Evolutionary conservation across 768 basidiomycete genomes (phyloP), one percentile per base, ranked within the genome.

Genomic region (Boletus tylopilopsis): DNA sequence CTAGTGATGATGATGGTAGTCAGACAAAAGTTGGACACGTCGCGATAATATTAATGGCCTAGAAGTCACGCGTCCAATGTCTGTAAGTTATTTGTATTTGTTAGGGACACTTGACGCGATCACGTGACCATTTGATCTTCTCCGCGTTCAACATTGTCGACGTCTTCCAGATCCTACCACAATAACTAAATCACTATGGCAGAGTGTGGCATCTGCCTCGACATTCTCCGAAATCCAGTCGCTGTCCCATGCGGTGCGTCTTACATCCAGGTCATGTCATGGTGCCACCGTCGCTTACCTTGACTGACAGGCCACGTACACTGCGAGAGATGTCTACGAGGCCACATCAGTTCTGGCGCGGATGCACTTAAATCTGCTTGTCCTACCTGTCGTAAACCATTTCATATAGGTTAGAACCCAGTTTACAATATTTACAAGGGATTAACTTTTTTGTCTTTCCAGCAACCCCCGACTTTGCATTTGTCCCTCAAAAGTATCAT

Each of bases 211-310:
- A 82, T 86, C 55, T 87, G 85, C 62, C 70, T 80, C 21, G 80
- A 84, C 35, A 61, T 64, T 7, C 62, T 80, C 45, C 77, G 76
- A 27, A 73, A 63, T 25, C 85, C 85, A 1, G 79, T 82, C 4
- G 76, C 76, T 11, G 58, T 84, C 1, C 83, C 84, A 34, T 87
- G 85, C 62, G 84, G 85, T 86, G 57, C 46, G 79, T 47, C 6
- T 25, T 5, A 6, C 22, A 4, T 37, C 29, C 29, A 5, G 29
- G 29, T 30, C 13, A n/a, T n/a, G n/a, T 4, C 27, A 19, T 37
- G 24, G 22, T 51, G 22, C 35, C 45, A 22, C 51, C 46, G 30
- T 15, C 2, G 22, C 42, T 63, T 23, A 56, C 35, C 23, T 18
- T 35, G 27, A 29, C 18, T 37, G 29, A 24, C 25, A 86, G 85